These are phyloP conservation scores for Cadophora luteo-olivacea DNA, from an alignment of 2,329 filamentous ascomycete genomes.

Conservation along the genomic window DNA sequence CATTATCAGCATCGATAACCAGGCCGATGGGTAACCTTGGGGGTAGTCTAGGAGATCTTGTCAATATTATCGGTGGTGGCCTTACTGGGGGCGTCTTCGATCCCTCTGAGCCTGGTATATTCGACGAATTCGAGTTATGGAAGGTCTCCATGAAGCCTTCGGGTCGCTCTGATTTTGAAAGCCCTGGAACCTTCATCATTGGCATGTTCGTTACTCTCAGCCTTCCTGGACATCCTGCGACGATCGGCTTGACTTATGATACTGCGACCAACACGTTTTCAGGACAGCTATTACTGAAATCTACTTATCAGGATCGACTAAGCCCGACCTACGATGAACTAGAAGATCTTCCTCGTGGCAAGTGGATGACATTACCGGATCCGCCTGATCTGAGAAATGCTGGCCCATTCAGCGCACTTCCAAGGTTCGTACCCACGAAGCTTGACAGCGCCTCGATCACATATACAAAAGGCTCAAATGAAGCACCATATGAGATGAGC, in stretches of 20 bases:
- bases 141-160: not conserved
- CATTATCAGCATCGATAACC: not conserved
- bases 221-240: not conserved
- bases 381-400: not conserved
- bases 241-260: not conserved
- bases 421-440: not conserved
- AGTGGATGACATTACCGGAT: not conserved
- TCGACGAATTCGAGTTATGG: not conserved
- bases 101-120: not conserved
- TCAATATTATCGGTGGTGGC: not conserved
- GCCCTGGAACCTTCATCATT: not conserved
- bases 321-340: not conserved
- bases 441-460: not conserved
- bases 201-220: not conserved
- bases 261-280: not conserved
- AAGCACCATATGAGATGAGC: not conserved
- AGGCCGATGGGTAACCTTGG: not conserved
- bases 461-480: not conserved
- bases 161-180: not conserved
- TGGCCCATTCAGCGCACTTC: not conserved
- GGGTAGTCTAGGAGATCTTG: not conserved
- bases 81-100: not conserved
- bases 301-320: not conserved
- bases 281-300: not conserved
- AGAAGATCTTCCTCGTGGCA: not conserved